A percentile compares a stretch with the other conserved stretches of the same genome.
Evolutionary conservation across 2,329 filamentous ascomycete species (phyloP).

Genomic region (Sclerotinia nivalis): DNA sequence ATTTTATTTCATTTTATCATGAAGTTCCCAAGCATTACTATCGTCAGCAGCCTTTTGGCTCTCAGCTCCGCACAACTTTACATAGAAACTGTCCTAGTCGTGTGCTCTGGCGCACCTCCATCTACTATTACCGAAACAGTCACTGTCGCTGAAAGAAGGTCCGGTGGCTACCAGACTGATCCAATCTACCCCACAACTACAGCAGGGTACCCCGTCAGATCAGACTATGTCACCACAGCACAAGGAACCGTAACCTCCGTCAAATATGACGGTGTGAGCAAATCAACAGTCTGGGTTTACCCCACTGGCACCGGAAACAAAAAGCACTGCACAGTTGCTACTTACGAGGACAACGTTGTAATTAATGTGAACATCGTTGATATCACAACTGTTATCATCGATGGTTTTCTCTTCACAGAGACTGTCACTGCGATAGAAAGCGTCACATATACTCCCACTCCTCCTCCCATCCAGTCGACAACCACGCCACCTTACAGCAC

Average conservation of each 20-base stretch:
- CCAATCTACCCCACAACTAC: background rate
- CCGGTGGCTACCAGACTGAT: background rate
- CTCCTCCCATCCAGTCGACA: background rate
- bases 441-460: background rate
- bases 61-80: conserved; percentile 26
- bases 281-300: conserved; percentile 29
- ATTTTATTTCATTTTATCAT: conserved; percentile 26
- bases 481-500: background rate
- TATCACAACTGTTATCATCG: background rate
- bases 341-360: conserved; percentile 27
- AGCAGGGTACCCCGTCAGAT: background rate
- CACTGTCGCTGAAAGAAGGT: background rate
- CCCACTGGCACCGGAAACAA: conserved; percentile 25
- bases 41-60: conserved; percentile 25
- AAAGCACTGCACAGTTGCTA: conserved; percentile 29
- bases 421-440: background rate
- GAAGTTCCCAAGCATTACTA: conserved; percentile 32
- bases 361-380: conserved; percentile 24
- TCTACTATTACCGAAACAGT: conserved; percentile 5
- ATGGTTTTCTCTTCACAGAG: background rate
- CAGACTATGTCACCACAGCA: background rate
- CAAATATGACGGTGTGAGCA: conserved; percentile 13
- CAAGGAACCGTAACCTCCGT: background rate
- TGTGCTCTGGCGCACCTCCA: background rate
- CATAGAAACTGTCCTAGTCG: conserved; percentile 12